A percentile compares a stretch with the other conserved stretches of the same genome.
Conservation (phyloP, 805 yeast species). For the Candida incommunis region DNA sequence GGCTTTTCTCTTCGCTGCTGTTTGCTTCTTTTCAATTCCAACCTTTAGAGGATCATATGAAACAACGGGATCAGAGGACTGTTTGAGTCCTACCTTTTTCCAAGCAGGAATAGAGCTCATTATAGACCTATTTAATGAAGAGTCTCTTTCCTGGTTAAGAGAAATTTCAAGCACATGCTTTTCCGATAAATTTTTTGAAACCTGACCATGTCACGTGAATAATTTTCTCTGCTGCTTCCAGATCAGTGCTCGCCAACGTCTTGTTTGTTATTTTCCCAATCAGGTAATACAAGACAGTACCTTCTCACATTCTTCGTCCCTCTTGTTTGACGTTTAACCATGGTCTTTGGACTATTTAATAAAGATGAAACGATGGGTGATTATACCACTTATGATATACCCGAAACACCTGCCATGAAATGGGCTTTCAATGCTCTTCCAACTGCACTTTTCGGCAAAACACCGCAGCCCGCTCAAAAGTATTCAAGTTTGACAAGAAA, state of each 20-base stretch:
- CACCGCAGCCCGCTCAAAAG: neutral
- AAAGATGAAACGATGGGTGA: neutral
- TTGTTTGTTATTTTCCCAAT: neutral
- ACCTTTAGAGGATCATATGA: slow-evolving; percentile 16
- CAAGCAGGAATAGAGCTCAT: slow-evolving; percentile 51
- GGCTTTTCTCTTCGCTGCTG: slow-evolving; percentile 8
- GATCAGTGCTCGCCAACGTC: too few relatives aligned
- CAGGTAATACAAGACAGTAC: neutral
- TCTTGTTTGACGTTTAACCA: neutral
- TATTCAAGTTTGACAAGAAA: neutral
- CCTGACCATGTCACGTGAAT: too few relatives aligned
- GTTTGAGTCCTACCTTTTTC: slow-evolving; percentile 55
- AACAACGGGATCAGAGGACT: slow-evolving; percentile 31
- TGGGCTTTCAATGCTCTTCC: slow-evolving; percentile 1
- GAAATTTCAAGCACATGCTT: too few relatives aligned
- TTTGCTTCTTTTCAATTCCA: slow-evolving; percentile 16
- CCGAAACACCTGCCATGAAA: neutral
- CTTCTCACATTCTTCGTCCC: neutral
- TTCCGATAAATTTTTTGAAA: too few relatives aligned
- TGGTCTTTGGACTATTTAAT: neutral
- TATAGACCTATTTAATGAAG: too few relatives aligned
- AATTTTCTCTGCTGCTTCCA: too few relatives aligned
- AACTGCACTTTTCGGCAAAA: neutral
- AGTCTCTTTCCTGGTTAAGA: too few relatives aligned
- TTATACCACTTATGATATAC: neutral